Conservation (phyloP, 169 alveolate species). For the Cyclospora cayetanensis region DNA sequence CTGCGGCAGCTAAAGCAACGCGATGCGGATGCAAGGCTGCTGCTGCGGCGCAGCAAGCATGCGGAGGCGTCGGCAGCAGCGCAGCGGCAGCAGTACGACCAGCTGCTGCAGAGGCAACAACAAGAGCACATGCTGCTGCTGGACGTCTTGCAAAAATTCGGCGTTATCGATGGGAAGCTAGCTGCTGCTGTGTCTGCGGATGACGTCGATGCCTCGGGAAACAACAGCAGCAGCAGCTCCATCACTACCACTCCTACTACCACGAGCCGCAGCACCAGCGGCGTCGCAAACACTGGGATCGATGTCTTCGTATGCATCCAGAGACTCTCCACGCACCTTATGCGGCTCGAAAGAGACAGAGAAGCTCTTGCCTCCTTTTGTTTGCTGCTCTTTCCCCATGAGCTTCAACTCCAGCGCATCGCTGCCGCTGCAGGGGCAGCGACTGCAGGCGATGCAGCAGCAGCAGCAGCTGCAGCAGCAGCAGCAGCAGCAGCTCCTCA, state of each 20-base stretch:
- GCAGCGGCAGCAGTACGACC: not conserved
- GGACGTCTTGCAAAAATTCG: not conserved
- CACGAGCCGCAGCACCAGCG: slow-evolving; percentile 39
- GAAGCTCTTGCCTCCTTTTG: slow-evolving; percentile 8
- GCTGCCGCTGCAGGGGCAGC: not conserved
- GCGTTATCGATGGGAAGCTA: not conserved
- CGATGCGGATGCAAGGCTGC: not conserved
- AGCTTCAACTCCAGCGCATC: not conserved
- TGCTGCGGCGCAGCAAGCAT: not conserved
- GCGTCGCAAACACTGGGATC: not conserved
- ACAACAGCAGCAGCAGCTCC: slow-evolving; percentile 9
- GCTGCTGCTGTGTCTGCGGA: not conserved
- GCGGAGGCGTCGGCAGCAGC: not conserved
- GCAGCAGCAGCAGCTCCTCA: not conserved
- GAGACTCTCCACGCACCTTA: not conserved
- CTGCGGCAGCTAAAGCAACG: slow-evolving; percentile 37
- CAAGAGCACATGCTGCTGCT: not conserved
- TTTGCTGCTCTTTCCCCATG: slow-evolving; percentile 25
- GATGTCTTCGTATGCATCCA: not conserved
- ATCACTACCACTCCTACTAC: too few species aligned
- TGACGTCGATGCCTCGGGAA: not conserved
- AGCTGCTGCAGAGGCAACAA: slow-evolving; percentile 16
- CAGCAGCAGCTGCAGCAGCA: not conserved
- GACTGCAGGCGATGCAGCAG: slow-evolving; percentile 27
- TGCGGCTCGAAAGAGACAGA: slow-evolving; percentile 15